These are phyloP conservation scores for Podila minutissima DNA, from an alignment of 192 early-diverging fungal species.

Conservation along the genomic window DNA sequence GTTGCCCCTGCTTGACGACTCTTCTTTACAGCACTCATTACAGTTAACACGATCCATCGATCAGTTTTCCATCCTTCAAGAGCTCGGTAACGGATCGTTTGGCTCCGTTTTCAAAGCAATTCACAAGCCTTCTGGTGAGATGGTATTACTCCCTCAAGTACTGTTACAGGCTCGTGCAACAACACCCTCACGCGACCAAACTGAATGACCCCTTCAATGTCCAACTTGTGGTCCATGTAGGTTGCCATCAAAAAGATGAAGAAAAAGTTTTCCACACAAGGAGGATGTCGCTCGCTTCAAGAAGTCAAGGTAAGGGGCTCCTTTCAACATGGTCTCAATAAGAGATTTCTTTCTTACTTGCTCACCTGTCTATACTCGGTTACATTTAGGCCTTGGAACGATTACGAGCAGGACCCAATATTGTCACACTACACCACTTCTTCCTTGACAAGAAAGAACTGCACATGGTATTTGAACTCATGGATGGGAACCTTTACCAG, in stretches of 20 bases:
- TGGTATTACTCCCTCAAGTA: slow-evolving; percentile 51
- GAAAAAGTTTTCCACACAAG: slow-evolving; percentile 76
- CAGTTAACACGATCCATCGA: slow-evolving; percentile 37
- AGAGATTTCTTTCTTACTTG: background rate
- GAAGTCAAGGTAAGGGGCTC: slow-evolving; percentile 75
- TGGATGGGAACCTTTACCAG: slow-evolving; percentile 97
- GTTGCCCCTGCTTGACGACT: background rate
- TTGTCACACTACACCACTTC: slow-evolving; percentile 86
- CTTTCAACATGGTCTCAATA: background rate
- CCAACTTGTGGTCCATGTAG: slow-evolving; percentile 44
- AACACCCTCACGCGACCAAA: slow-evolving; percentile 7
- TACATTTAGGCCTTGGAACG: slow-evolving; percentile 69
- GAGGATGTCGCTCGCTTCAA: slow-evolving; percentile 75
- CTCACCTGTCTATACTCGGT: too few species aligned
- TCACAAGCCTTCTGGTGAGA: slow-evolving; percentile 70
- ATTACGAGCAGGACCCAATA: slow-evolving; percentile 84
- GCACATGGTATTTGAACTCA: slow-evolving; percentile 94
- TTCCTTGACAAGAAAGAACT: slow-evolving; percentile 88
- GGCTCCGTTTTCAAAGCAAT: slow-evolving; percentile 77
- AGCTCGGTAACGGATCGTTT: slow-evolving; percentile 87
- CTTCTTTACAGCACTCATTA: slow-evolving; percentile 5
- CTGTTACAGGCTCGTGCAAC: too few species aligned
- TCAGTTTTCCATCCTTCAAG: slow-evolving; percentile 71
- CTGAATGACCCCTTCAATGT: background rate
- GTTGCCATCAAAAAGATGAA: slow-evolving; percentile 95